Conservation (phyloP, 768 basidiomycete species). For the Leccinum uliginosum region DNA sequence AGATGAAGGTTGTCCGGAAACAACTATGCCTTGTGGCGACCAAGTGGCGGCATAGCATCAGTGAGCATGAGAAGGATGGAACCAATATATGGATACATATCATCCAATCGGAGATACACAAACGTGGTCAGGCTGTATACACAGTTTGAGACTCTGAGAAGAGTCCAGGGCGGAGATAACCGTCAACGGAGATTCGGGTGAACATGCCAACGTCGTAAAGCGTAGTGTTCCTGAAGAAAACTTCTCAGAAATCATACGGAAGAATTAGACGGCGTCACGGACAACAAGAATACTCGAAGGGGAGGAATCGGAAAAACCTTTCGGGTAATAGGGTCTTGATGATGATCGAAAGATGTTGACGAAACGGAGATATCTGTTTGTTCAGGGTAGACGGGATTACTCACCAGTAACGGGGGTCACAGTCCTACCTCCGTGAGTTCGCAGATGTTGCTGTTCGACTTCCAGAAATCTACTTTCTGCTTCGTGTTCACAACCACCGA, state of each 20-base stretch:
- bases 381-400: background rate
- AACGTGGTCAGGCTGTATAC: background rate
- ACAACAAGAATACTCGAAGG: background rate
- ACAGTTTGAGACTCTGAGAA: background rate
- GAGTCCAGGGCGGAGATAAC: background rate
- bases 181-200: background rate
- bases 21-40: background rate
- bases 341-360: background rate
- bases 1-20: background rate
- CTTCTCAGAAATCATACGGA: background rate
- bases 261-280: background rate
- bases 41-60: background rate
- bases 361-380: background rate
- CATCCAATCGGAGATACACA: background rate
- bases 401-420: background rate
- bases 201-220: background rate
- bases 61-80: background rate
- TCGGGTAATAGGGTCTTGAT: background rate
- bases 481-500: background rate
- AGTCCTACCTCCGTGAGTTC: background rate
- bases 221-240: background rate
- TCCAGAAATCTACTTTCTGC: background rate
- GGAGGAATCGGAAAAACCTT: background rate
- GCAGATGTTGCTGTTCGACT: background rate
- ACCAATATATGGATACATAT: background rate